These are phyloP conservation scores for Ustulina deusta DNA, from an alignment of 2,329 filamentous ascomycete genomes.

Conservation along the genomic window DNA sequence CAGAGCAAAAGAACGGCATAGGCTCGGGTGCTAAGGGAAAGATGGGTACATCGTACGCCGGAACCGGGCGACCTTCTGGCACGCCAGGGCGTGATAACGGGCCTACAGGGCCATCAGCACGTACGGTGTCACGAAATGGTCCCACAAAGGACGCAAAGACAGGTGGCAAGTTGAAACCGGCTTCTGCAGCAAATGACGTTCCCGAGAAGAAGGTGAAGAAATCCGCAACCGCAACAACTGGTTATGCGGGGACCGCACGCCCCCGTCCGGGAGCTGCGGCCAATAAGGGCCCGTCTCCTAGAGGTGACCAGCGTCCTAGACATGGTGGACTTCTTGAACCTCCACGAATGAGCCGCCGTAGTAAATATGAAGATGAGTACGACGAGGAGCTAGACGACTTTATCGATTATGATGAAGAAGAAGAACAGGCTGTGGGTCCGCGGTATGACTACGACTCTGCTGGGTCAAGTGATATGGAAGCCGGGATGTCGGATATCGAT, in stretches of 20 bases:
- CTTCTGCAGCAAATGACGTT: slow-evolving; percentile 53
- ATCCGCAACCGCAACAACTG: slow-evolving; percentile 70
- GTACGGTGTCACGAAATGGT: slow-evolving; percentile 43
- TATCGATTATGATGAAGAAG: slow-evolving; percentile 71
- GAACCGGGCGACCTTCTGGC: slow-evolving; percentile 43
- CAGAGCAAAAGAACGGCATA: slow-evolving; percentile 56
- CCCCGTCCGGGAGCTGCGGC: slow-evolving; percentile 61
- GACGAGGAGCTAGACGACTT: slow-evolving; percentile 71
- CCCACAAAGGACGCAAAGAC: slow-evolving; percentile 43
- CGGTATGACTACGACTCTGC: slow-evolving; percentile 71
- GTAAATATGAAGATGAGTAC: slow-evolving; percentile 70
- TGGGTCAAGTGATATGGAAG: slow-evolving; percentile 82
- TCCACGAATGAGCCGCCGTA: slow-evolving; percentile 48
- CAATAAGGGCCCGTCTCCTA: slow-evolving; percentile 45
- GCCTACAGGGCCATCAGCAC: slow-evolving; percentile 34
- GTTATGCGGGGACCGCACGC: slow-evolving; percentile 73
- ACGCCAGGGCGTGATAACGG: slow-evolving; percentile 39
- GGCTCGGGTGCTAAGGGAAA: slow-evolving; percentile 48
- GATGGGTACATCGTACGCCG: slow-evolving; percentile 44
- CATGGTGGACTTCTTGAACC: slow-evolving; percentile 54
- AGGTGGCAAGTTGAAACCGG: slow-evolving; percentile 46
- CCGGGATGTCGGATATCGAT: slow-evolving; percentile 78
- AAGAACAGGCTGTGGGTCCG: slow-evolving; percentile 57
- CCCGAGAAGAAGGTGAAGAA: slow-evolving; percentile 71
- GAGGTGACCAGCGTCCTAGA: slow-evolving; percentile 36